phyloP scores from a whole-genome alignment of 306 rosid genomes.

The Nissolia schottii region DNA sequence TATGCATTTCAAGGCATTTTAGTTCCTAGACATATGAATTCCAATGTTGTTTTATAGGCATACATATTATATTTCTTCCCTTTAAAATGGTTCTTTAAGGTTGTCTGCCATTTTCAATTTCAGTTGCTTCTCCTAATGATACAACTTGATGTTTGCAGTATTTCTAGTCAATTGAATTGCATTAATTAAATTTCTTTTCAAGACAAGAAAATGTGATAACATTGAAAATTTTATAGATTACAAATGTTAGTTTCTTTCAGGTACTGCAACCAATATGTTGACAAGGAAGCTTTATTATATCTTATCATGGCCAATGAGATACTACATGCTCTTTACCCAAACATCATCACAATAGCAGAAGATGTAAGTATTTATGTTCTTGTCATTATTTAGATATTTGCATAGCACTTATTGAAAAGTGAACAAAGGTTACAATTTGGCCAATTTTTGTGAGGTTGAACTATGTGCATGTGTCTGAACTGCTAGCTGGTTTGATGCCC shows the following conservation, averaged over 20 bases:
- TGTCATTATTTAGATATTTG: conserved; percentile 5
- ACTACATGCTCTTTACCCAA: conserved; percentile 70
- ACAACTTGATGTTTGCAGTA: not conserved
- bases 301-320: conserved; percentile 90
- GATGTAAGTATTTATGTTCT: conserved; percentile 53
- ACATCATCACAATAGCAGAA: conserved; percentile 88
- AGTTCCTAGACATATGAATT: conserved; percentile 7
- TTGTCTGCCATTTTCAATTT: conserved; percentile 8
- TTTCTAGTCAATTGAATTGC: not conserved
- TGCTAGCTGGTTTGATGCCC: not conserved
- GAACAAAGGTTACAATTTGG: not conserved
- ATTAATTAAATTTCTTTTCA: not conserved
- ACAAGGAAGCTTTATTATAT: conserved; percentile 77
- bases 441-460: conserved; percentile 17
- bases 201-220: not conserved
- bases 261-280: conserved; percentile 94
- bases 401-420: not conserved
- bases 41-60: not conserved
- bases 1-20: conserved; percentile 13
- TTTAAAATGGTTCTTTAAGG: not conserved
- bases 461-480: not conserved
- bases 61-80: not conserved
- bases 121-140: not conserved
- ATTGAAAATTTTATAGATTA: conserved; percentile 10
- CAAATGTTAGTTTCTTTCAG: conserved; percentile 42